Conservation (phyloP, 1,284 basidiomycete genomes). For the Binderoboletus segoi region DNA sequence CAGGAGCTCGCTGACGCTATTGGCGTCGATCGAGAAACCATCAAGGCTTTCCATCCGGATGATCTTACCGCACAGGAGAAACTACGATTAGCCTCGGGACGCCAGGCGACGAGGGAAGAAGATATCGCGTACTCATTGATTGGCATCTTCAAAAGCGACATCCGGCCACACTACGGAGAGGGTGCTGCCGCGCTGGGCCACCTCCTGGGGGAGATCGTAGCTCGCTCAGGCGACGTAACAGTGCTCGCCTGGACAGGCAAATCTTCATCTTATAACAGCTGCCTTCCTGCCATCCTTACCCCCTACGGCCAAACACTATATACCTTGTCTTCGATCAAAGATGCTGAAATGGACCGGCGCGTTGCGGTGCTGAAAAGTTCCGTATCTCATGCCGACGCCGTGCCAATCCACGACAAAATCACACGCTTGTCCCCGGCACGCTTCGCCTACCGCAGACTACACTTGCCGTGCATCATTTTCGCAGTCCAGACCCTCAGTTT, state of each 20-base stretch:
- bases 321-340: not conserved
- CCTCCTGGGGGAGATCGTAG: slow-evolving; percentile 14
- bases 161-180: slow-evolving; percentile 13
- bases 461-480: not conserved
- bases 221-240: slow-evolving; percentile 8
- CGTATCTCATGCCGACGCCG: not conserved
- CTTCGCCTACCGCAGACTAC: not conserved
- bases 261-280: slow-evolving; percentile 3
- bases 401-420: not conserved
- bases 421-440: not conserved
- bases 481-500: not conserved
- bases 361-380: not conserved
- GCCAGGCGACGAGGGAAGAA: not conserved
- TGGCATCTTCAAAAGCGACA: not conserved
- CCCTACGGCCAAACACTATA: not conserved
- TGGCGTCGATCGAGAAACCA: not conserved
- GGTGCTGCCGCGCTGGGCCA: slow-evolving; percentile 12
- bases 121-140: not conserved
- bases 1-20: not conserved
- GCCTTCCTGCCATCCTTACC: not conserved
- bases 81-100: not conserved
- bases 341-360: not conserved
- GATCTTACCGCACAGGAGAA: not conserved
- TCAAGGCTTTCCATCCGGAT: not conserved
- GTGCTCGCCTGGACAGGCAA: slow-evolving; percentile 17